Conservation (phyloP, 352 stramenopile genomes). For the Elongisporangium undulatum region DNA sequence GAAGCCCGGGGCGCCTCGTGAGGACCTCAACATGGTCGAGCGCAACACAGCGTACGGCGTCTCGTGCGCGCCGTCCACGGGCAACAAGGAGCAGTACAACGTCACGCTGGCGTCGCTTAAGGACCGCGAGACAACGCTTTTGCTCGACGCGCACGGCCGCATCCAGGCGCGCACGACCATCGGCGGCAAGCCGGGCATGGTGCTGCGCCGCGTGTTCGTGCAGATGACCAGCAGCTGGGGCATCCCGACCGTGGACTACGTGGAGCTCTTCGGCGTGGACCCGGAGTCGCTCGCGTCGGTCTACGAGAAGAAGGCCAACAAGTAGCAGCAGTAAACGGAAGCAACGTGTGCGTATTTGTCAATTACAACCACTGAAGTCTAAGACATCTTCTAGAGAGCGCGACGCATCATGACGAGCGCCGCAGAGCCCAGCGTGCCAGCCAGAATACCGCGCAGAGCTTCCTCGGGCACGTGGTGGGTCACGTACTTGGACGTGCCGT, state of each 20-base stretch:
- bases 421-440: conserved; percentile 58
- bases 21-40: conserved; percentile 86
- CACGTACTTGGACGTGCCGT: conserved; percentile 80
- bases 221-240: conserved; percentile 82
- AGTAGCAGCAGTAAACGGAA: conserved; percentile 20
- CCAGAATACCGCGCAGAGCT: conserved; percentile 64
- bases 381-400: conserved; percentile 36
- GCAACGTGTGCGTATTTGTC: conserved; percentile 13
- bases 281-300: conserved; percentile 47
- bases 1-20: conserved; percentile 54
- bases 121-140: conserved; percentile 56
- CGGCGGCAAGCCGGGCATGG: conserved; percentile 49
- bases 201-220: conserved; percentile 77
- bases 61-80: conserved; percentile 28
- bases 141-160: conserved; percentile 52
- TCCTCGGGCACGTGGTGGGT: conserved; percentile 77
- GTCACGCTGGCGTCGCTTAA: conserved; percentile 58
- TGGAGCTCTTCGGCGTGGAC: conserved; percentile 80
- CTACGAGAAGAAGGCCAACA: conserved; percentile 86
- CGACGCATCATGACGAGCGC: conserved; percentile 81
- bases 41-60: conserved; percentile 79
- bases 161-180: conserved; percentile 69
- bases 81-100: conserved; percentile 34
- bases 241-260: conserved; percentile 75
- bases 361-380: conserved; percentile 1